These are phyloP conservation scores for Gaultheria prostrata DNA, from an alignment of 148 eudicot genomes.

Conservation along the genomic window DNA sequence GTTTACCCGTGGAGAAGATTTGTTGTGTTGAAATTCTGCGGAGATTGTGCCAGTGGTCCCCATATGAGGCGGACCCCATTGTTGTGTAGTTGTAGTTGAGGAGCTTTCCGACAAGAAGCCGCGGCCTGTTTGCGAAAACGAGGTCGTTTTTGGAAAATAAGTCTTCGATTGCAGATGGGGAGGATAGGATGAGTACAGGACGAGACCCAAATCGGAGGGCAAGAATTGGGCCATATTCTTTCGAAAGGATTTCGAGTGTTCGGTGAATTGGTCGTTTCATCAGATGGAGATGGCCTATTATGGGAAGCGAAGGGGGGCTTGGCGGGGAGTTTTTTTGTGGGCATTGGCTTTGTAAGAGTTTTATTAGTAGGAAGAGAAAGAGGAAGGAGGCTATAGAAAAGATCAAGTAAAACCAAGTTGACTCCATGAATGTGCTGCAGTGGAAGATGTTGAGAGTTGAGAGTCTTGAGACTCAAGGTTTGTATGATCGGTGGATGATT, in stretches of 20 bases:
- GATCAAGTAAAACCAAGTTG: background rate
- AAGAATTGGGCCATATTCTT: background rate
- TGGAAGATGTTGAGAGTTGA: background rate
- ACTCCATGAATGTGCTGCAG: background rate
- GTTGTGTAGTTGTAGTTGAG: background rate
- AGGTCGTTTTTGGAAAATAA: background rate
- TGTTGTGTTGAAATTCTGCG: background rate
- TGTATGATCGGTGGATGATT: too few relatives aligned
- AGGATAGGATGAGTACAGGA: background rate
- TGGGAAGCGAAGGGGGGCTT: slow-evolving; percentile 1
- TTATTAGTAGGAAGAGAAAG: too few relatives aligned
- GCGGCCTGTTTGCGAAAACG: background rate
- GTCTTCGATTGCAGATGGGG: background rate
- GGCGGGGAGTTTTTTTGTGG: background rate
- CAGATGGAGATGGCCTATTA: slow-evolving; percentile 18
- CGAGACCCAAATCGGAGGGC: slow-evolving; percentile 7
- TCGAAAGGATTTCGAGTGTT: background rate
- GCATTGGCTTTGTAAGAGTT: background rate
- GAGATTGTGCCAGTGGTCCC: background rate
- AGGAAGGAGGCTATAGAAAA: background rate
- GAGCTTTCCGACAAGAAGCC: background rate
- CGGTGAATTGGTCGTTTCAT: background rate
- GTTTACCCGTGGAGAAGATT: background rate
- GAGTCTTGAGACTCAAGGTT: too few relatives aligned
- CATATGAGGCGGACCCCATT: background rate